Conservation (phyloP, 768 basidiomycete species). For the Amylocystis lapponica region DNA sequence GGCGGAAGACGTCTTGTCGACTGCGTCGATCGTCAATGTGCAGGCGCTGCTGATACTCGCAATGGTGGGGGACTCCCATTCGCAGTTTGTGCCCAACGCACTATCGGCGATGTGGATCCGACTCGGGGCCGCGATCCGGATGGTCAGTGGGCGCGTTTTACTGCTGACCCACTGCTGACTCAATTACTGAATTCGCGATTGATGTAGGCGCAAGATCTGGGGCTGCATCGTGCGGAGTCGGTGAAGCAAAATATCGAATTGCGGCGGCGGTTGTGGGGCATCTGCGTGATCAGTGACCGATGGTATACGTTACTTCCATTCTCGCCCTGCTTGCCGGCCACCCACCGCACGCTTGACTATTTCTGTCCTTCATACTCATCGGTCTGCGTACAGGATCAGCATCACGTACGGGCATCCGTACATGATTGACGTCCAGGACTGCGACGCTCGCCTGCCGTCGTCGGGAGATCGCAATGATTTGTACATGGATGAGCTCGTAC, state of each 20-base stretch:
- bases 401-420: constrained; percentile 89
- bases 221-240: constrained; percentile 88
- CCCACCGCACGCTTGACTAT: background rate
- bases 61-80: constrained; percentile 89
- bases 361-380: constrained; percentile 4
- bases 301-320: constrained; percentile 51
- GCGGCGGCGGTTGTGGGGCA: constrained; percentile 87
- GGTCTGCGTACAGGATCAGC: constrained; percentile 67
- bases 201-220: constrained; percentile 88
- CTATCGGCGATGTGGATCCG: constrained; percentile 84
- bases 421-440: constrained; percentile 96
- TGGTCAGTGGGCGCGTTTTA: no score
- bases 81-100: constrained; percentile 80
- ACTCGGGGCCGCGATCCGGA: constrained; percentile 83
- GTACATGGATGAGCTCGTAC: constrained; percentile 88
- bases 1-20: constrained; percentile 86
- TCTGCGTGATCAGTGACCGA: constrained; percentile 91
- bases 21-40: constrained; percentile 78
- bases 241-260: constrained; percentile 81
- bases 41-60: constrained; percentile 82
- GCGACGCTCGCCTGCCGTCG: constrained; percentile 89
- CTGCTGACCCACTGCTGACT: no score
- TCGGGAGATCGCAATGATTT: constrained; percentile 74
- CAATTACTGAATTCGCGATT: no score
- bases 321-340: background rate